phyloP scores from a whole-genome alignment of 768 basidiomycete species.

The Trametes maxima region DNA sequence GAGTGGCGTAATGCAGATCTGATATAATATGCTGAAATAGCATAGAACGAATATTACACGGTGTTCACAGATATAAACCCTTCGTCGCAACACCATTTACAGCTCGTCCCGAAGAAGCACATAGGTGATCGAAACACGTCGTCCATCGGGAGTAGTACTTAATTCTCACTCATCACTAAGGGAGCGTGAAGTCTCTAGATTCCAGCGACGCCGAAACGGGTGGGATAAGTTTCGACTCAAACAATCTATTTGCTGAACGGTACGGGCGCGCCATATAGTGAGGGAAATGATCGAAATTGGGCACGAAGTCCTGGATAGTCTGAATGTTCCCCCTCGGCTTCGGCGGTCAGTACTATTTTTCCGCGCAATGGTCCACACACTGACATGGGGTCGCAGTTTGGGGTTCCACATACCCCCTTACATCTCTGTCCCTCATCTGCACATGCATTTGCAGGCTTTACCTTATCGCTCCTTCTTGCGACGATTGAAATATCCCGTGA shows the following conservation, averaged over 20 bases:
- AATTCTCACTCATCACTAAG: constrained; percentile 36
- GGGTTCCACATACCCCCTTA: constrained; percentile 86
- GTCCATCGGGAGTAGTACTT: neutral
- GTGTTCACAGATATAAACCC: constrained; percentile 42
- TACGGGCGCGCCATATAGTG: constrained; percentile 36
- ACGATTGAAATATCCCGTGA: constrained; percentile 51
- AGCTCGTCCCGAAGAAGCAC: constrained; percentile 40
- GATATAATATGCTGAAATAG: neutral
- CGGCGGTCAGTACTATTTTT: constrained; percentile 45
- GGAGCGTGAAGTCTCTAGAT: constrained; percentile 53
- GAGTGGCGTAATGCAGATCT: neutral
- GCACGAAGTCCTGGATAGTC: constrained; percentile 49
- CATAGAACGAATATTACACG: constrained; percentile 34
- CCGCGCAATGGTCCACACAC: neutral
- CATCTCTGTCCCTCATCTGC: constrained; percentile 70
- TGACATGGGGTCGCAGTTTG: constrained; percentile 45
- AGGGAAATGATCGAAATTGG: constrained; percentile 54
- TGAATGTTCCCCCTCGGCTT: constrained; percentile 42
- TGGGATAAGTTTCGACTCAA: constrained; percentile 32
- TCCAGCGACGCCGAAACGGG: constrained; percentile 51
- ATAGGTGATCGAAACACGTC: constrained; percentile 32
- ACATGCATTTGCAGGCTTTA: constrained; percentile 71
- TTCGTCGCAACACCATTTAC: constrained; percentile 38
- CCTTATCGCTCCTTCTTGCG: constrained; percentile 54
- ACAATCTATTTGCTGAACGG: constrained; percentile 29